Percentiles rank a stretch among this genome's conserved stretches.
Conservation (phyloP, 2,329 filamentous ascomycete genomes). For the Fusarium setosum region DNA sequence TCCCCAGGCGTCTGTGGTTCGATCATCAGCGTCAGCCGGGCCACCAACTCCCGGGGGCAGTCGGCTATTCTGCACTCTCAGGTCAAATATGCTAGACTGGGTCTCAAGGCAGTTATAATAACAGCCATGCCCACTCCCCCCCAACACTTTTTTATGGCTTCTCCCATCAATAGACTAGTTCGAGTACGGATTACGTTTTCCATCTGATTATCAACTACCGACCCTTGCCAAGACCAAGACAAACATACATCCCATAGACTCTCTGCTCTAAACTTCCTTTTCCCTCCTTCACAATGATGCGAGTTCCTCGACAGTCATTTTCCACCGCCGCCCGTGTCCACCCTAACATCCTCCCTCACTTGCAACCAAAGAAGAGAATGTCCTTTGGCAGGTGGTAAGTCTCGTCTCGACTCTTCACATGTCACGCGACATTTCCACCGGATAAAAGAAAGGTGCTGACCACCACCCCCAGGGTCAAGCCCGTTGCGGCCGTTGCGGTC, state of each 20-base stretch:
- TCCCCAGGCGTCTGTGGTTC: conserved; percentile 28
- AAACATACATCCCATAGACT: conserved; percentile 12
- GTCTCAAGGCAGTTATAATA: conserved; percentile 30
- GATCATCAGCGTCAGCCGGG: conserved; percentile 27
- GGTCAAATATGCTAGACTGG: not conserved
- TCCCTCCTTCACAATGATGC: conserved; percentile 39
- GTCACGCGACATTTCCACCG: conserved; percentile 2
- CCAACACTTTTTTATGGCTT: conserved; percentile 24
- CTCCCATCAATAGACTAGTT: conserved; percentile 34
- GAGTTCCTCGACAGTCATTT: conserved; percentile 40
- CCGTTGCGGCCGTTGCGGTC: conserved; percentile 46
- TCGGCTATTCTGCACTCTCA: not conserved
- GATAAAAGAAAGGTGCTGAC: conserved; percentile 15
- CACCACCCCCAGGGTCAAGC: conserved; percentile 44
- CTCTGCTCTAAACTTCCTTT: conserved; percentile 2
- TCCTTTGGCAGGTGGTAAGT: conserved; percentile 38
- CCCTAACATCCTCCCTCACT: conserved; percentile 44
- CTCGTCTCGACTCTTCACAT: not conserved
- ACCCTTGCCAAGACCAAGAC: conserved; percentile 28
- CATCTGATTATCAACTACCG: conserved; percentile 3
- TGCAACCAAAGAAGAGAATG: conserved; percentile 41
- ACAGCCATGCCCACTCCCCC: conserved; percentile 11
- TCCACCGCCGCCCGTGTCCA: conserved; percentile 44
- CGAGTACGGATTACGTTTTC: conserved; percentile 29
- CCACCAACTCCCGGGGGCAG: conserved; percentile 16